Percentiles rank a stretch among this genome's conserved stretches.
Evolutionary conservation across 306 rosid genomes (phyloP).

Genomic region (Pyrus bretschneideri): DNA sequence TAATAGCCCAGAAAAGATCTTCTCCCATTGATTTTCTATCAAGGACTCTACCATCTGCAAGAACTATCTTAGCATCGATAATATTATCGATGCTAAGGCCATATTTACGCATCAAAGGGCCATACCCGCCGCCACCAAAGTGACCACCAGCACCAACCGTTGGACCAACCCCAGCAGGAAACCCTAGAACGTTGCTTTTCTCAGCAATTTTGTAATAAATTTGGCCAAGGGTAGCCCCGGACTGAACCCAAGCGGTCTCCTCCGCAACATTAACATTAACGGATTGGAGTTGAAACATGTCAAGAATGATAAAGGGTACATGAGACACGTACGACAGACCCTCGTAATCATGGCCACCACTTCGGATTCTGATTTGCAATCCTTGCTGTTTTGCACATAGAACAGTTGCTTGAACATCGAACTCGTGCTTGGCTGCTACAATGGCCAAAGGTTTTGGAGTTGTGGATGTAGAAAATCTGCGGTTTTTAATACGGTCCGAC

Average conservation of each 20-base stretch:
- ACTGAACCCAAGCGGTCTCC: constrained; percentile 32
- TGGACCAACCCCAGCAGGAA: constrained; percentile 21
- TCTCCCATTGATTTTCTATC: constrained; percentile 39
- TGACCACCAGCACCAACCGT: constrained; percentile 27
- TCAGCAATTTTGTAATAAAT: constrained; percentile 31
- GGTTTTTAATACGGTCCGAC: constrained; percentile 27
- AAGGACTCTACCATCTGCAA: constrained; percentile 37
- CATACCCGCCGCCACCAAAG: constrained; percentile 29
- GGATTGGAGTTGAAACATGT: constrained; percentile 38
- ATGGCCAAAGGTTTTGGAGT: constrained; percentile 38
- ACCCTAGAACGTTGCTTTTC: constrained; percentile 11
- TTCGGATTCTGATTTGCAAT: constrained; percentile 36
- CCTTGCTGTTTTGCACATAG: constrained; percentile 30
- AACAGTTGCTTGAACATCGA: constrained; percentile 30
- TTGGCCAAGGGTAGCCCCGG: constrained; percentile 59
- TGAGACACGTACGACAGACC: constrained; percentile 26
- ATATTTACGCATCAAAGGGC: constrained; percentile 21
- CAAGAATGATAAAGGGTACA: constrained; percentile 38
- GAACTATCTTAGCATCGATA: constrained; percentile 41
- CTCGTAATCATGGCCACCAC: constrained; percentile 32
- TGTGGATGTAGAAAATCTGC: constrained; percentile 27
- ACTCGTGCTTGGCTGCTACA: constrained; percentile 29
- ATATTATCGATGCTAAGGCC: constrained; percentile 43
- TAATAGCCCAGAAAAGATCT: constrained; percentile 49
- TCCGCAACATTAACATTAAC: constrained; percentile 28